A percentile compares a stretch with the other conserved stretches of the same genome.
These are phyloP conservation scores for Penicillium lividum DNA, from an alignment of 495 filamentous ascomycete species.

Conservation along the genomic window DNA sequence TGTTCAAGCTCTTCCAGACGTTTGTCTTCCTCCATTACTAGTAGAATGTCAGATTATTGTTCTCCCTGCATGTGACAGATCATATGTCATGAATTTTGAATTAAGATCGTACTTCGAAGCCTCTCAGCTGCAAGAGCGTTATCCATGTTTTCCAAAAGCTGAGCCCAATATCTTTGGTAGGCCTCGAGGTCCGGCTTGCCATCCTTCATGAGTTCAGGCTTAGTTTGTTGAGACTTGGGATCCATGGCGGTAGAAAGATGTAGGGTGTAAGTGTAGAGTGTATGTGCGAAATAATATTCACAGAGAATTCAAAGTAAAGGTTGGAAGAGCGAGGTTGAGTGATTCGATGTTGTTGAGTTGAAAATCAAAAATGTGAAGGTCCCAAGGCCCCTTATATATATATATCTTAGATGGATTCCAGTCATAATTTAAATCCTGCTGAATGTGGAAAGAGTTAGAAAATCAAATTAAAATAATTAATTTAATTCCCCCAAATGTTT, in stretches of 20 bases:
- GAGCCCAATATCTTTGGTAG: slow-evolving; percentile 28
- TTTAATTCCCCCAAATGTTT: slow-evolving; percentile 19
- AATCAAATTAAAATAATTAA: background rate
- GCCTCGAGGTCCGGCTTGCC: slow-evolving; percentile 17
- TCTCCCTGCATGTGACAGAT: slow-evolving; percentile 23
- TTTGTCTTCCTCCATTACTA: slow-evolving; percentile 20
- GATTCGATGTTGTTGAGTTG: background rate
- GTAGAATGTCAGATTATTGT: slow-evolving; percentile 15
- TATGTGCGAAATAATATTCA: background rate
- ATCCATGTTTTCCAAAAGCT: slow-evolving; percentile 28
- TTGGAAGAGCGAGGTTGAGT: too few relatives aligned
- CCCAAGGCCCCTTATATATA: slow-evolving; percentile 21
- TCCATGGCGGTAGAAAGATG: slow-evolving; percentile 14
- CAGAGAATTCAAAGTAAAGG: background rate
- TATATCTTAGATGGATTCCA: slow-evolving; percentile 3
- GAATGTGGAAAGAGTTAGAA: background rate
- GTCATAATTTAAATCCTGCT: background rate
- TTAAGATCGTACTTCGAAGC: slow-evolving; percentile 27
- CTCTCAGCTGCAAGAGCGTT: background rate
- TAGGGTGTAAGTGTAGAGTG: background rate
- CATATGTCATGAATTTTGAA: background rate
- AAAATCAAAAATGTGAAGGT: background rate
- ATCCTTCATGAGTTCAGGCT: slow-evolving; percentile 5
- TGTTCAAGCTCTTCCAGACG: too few relatives aligned
- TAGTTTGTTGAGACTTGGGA: slow-evolving; percentile 16